A percentile compares a stretch with the other conserved stretches of the same genome.
These are phyloP conservation scores for Claviceps purpurea DNA, from an alignment of 2,329 filamentous ascomycete species.

Conservation along the genomic window DNA sequence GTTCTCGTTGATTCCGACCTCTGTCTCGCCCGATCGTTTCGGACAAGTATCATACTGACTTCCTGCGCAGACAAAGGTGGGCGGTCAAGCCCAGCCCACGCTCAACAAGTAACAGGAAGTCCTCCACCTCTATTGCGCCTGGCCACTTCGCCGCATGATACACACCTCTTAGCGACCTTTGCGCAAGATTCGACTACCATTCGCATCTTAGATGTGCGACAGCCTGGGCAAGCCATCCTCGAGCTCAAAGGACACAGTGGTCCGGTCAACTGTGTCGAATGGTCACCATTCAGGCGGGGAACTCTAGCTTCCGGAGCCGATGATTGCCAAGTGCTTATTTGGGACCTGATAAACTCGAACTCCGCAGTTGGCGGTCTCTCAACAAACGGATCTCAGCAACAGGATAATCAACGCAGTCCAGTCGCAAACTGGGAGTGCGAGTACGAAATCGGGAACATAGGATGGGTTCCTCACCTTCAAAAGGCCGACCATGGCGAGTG, in stretches of 20 bases:
- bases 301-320: conserved; percentile 85
- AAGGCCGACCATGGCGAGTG: conserved; percentile 64
- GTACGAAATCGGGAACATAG: conserved; percentile 74
- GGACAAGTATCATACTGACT: conserved; percentile 9
- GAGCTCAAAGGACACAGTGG: conserved; percentile 83
- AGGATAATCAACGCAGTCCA: conserved; percentile 50
- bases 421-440: conserved; percentile 74
- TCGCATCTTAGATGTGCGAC: conserved; percentile 87
- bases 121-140: conserved; percentile 67
- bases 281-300: conserved; percentile 78
- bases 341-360: conserved; percentile 68
- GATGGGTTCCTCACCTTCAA: conserved; percentile 64
- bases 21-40: neutral
- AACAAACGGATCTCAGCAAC: conserved; percentile 34
- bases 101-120: conserved; percentile 63
- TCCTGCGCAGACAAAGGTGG: conserved; percentile 34
- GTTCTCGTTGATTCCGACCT: neutral
- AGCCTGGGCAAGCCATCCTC: conserved; percentile 87
- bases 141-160: conserved; percentile 87
- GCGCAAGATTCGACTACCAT: conserved; percentile 86
- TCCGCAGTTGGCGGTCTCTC: conserved; percentile 27
- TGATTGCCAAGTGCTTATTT: conserved; percentile 81
- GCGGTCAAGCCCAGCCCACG: conserved; percentile 59
- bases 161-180: conserved; percentile 92
- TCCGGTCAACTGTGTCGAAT: conserved; percentile 84